Base-by-base conservation (phyloP, 306 rosid genomes). In the Lupinus albus region DNA sequence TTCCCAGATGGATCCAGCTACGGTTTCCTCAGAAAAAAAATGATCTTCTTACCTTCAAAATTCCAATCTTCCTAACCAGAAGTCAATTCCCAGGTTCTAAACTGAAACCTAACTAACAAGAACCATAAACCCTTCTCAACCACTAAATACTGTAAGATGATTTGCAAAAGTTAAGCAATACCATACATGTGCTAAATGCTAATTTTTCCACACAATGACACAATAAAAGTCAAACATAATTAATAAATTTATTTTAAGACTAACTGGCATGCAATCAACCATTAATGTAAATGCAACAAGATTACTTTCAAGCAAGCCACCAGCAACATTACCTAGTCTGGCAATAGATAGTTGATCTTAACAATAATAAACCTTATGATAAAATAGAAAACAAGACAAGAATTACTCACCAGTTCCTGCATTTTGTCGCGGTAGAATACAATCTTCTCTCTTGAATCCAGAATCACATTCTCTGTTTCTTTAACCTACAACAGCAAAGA, bases 391-490 rank as follows among this genome's bases (percentile, higher is more conserved):
- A 67, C 15, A 52, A 45, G 58, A 73, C 21, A 74, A 36, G 81
- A 78, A 77, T 38, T 78, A 89, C 98, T 81, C 70, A 92, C 98
- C 67, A 92, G 87, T 73, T 92, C 96, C 83, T 92, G 98, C 98
- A 92, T 92, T 78, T 83, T 92, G 75, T 89, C 56, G 61, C 96
- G 93, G 76, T 87, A 92, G 55, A 79, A 68, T 76, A 78, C 96
- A 12, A 92, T 74, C 86, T 89, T 92, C 84, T 92, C 96, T 72
- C 77, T 92, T 7, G 93, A 92, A 75, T 92, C 98, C 88, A 92
- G 77, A 56, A 84, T 81, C 60, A 76, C 71, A 38, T 77, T 82
- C 83, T 78, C 84, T 10, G 76, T 39, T 71, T 75, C 89, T 52
- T 84, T 91, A 68, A 45, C 90, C 98, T 92, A 79, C 79, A 78